phyloP scores from a whole-genome alignment of 768 basidiomycete species.

The Dacryopinax spathularia region DNA sequence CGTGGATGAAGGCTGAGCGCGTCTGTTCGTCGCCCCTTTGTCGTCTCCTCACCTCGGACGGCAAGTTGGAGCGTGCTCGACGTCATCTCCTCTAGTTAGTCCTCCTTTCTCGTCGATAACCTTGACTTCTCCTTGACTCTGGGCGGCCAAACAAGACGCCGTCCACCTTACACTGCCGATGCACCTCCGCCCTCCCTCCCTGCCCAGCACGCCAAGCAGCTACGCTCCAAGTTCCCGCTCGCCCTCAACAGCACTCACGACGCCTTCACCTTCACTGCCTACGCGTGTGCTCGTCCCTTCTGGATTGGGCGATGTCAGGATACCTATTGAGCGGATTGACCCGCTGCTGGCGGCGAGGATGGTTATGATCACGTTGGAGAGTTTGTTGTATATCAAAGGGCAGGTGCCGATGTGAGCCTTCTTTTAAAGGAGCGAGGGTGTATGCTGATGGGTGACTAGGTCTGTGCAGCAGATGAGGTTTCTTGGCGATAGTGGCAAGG shows the following conservation, averaged over 20 bases:
- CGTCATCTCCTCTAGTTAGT: background rate
- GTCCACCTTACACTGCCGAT: slow-evolving; percentile 4
- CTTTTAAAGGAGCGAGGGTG: background rate
- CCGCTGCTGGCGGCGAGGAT: background rate
- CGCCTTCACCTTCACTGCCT: background rate
- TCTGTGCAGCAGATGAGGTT: background rate
- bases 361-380: background rate
- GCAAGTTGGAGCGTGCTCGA: background rate
- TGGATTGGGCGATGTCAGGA: background rate
- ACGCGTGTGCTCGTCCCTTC: background rate
- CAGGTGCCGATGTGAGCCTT: background rate
- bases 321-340: background rate
- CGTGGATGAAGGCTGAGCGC: background rate
- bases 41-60: background rate
- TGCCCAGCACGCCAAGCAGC: background rate
- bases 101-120: background rate
- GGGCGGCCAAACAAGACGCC: too few species aligned
- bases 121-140: background rate
- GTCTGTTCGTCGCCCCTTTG: background rate
- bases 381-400: background rate
- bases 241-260: background rate
- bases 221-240: background rate
- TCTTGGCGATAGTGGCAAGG: background rate
- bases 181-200: background rate
- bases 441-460: background rate